phyloP scores from a whole-genome alignment of 2,329 filamentous ascomycete genomes.

The Immersiporthe knoxdaviesiana region DNA sequence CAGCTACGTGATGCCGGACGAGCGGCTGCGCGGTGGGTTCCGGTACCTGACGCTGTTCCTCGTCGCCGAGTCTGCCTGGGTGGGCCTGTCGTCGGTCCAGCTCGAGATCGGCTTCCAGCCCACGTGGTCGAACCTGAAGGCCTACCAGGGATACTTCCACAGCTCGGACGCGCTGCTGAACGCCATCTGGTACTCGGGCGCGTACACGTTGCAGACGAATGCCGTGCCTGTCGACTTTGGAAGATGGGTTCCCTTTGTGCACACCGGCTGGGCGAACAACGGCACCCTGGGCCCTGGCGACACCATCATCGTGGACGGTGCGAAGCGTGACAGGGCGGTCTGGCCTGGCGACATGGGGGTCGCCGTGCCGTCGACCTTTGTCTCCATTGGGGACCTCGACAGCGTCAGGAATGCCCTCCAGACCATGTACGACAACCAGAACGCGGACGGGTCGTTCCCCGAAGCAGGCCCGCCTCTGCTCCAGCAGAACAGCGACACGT shows the following conservation, averaged over 20 bases:
- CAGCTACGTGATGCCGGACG: constrained; percentile 46
- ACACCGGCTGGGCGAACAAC: constrained; percentile 44
- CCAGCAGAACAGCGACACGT: constrained; percentile 40
- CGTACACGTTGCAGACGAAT: constrained; percentile 48
- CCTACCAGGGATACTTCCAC: constrained; percentile 60
- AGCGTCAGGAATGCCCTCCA: constrained; percentile 51
- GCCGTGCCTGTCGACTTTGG: constrained; percentile 39
- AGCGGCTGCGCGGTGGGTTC: constrained; percentile 54
- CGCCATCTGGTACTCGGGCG: constrained; percentile 55
- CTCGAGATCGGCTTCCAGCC: constrained; percentile 46
- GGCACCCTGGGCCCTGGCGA: constrained; percentile 38
- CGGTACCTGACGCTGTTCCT: constrained; percentile 54
- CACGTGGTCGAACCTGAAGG: constrained; percentile 50
- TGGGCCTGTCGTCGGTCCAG: constrained; percentile 40
- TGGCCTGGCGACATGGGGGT: constrained; percentile 64
- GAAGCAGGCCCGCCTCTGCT: constrained; percentile 52
- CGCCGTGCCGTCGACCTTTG: constrained; percentile 52
- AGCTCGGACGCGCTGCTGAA: constrained; percentile 54
- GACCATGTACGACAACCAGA: constrained; percentile 45
- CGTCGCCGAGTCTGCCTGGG: constrained; percentile 26
- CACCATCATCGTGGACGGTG: constrained; percentile 50
- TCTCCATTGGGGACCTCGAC: constrained; percentile 53
- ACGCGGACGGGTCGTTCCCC: constrained; percentile 49
- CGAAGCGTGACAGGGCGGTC: constrained; percentile 58
- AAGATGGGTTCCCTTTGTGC: constrained; percentile 42